Percentiles rank a stretch among this genome's conserved stretches.
phyloP scores from a whole-genome alignment of 768 basidiomycete genomes.

The Pisolithus orientalis region DNA sequence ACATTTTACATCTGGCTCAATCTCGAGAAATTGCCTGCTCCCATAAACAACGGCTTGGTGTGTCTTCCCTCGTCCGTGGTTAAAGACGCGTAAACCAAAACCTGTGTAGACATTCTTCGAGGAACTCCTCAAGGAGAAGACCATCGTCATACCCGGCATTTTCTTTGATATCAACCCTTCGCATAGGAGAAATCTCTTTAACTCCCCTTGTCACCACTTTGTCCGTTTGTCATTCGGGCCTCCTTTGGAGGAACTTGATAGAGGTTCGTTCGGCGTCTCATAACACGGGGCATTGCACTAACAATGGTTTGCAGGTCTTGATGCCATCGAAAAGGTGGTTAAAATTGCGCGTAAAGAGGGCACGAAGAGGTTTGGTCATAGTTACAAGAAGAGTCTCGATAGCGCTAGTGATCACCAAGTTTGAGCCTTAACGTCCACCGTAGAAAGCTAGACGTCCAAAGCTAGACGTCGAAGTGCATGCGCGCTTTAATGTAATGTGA shows the following conservation, averaged over 20 bases:
- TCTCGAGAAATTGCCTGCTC: conserved; percentile 69
- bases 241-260: conserved; percentile 71
- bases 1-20: conserved; percentile 97
- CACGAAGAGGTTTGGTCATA: conserved; percentile 59
- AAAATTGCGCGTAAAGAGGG: conserved; percentile 61
- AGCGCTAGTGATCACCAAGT: conserved; percentile 17
- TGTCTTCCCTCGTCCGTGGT: conserved; percentile 13
- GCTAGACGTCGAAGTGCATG: neutral
- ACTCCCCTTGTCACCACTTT: conserved; percentile 86
- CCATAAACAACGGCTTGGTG: conserved; percentile 84
- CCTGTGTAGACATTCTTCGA: conserved; percentile 78
- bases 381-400: conserved; percentile 57
- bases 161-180: conserved; percentile 79
- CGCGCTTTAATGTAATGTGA: neutral
- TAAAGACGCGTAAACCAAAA: neutral
- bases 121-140: conserved; percentile 84
- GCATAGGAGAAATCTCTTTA: conserved; percentile 84
- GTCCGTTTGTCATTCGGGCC: conserved; percentile 86
- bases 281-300: neutral
- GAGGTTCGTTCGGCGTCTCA: conserved; percentile 37
- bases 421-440: conserved; percentile 4
- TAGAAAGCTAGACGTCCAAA: neutral
- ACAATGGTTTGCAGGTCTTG: conserved; percentile 47
- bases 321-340: conserved; percentile 79
- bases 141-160: conserved; percentile 87